Conservation (phyloP, 495 filamentous ascomycete species). For the Lepraria neglecta region DNA sequence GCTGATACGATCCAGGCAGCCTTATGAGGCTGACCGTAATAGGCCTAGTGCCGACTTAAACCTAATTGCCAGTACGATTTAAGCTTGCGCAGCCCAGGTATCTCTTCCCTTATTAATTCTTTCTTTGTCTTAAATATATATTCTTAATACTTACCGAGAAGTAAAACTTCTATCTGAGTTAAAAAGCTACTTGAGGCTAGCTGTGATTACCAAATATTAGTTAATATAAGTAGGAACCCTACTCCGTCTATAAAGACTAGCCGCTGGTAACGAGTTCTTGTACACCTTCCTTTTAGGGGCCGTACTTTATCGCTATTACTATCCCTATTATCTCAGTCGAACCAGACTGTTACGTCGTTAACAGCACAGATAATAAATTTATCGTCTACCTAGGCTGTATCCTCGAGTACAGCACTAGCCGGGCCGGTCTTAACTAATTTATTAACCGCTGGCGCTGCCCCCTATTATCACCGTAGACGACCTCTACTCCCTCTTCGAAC, state of each 20-base stretch:
- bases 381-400: not conserved
- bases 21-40: slow-evolving; percentile 1
- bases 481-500: slow-evolving; percentile 4
- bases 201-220: slow-evolving; percentile 6
- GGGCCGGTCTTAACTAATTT: slow-evolving; percentile 3
- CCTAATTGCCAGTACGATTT: not conserved
- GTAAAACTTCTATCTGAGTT: slow-evolving; percentile 1
- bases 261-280: slow-evolving; percentile 9
- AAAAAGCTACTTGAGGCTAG: slow-evolving; percentile 2
- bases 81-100: too few relatives aligned
- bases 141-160: slow-evolving; percentile 14
- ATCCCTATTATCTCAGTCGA: not conserved
- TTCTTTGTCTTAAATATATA: slow-evolving; percentile 7
- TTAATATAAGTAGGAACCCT: slow-evolving; percentile 9
- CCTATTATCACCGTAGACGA: not conserved
- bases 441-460: not conserved
- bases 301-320: slow-evolving; percentile 1
- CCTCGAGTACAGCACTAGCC: not conserved
- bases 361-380: not conserved
- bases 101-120: slow-evolving; percentile 2
- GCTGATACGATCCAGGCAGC: not conserved
- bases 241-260: slow-evolving; percentile 6
- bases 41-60: not conserved
- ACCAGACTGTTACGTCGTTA: slow-evolving; percentile 2
- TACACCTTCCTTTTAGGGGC: slow-evolving; percentile 1